Evolutionary conservation across 805 yeast species (phyloP), one percentile per base, ranked within the genome.

Genomic region (Starmerella bombi): DNA sequence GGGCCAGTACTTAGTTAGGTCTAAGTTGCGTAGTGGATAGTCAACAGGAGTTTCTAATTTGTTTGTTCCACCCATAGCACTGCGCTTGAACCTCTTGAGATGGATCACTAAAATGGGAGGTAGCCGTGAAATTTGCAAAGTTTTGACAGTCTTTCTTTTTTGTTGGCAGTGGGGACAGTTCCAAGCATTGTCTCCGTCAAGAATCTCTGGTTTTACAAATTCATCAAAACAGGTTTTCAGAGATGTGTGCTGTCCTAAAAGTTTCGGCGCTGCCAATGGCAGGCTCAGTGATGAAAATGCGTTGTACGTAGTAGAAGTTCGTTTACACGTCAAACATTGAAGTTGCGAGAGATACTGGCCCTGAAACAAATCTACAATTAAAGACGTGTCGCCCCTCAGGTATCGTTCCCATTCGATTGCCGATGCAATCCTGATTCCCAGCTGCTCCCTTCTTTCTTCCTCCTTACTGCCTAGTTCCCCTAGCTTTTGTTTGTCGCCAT

Each of bases 361-460:
- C 56, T 83, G 93, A 57, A 83, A 83, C 38, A 74, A 69, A 50
- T 81, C 86, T 2, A 81, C 91, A 19, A 86, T 70, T 1, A 77
- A 68, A 30, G 94, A 83, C 48, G 78, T 76, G 55, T 86, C 84
- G 17, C 81, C 70, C 43, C 75, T 76, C 41, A 83, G 62, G 56
- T 84, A 84, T 42, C 93, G 64, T 53, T 82, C 94, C 97, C 97
- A 86, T 56, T 86, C 95, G 37, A 84, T 73, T 0, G 91, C 72
- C 0, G 94, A 77, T 0, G 94, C 95, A 20, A 80, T 65, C 42
- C 94, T 67, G 2, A 84, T 67, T 0, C 93, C 80, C 53, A 83
- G 59, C 21, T 60, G 60, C 55, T 86, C 97, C 33, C 95, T 65
- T 14, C 69, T 62, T 28, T 65, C 64, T 55, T 85, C 95, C 46